Percentiles rank a stretch among this genome's conserved stretches.
phyloP scores from a whole-genome alignment of 257 asterid genomes.

The Nicotiana otophora region DNA sequence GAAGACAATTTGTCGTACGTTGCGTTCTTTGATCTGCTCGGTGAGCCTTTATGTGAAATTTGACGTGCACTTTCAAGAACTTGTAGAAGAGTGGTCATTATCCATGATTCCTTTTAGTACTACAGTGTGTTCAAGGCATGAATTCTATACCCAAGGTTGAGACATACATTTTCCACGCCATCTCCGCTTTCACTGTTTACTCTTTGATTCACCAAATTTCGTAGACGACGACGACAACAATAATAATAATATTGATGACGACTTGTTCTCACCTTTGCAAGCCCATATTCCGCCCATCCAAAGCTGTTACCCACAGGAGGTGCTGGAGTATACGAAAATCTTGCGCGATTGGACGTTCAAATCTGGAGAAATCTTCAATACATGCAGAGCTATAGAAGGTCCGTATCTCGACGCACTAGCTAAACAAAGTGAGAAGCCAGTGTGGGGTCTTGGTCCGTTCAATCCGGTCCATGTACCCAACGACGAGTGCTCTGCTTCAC shows the following conservation, averaged over 20 bases:
- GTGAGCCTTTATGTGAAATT: too few species aligned
- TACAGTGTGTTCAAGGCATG: neutral
- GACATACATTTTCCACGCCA: neutral
- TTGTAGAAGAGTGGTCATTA: too few species aligned
- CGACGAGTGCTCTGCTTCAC: too few species aligned
- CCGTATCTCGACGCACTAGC: neutral
- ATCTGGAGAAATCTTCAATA: neutral
- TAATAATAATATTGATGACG: too few species aligned
- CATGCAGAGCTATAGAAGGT: neutral
- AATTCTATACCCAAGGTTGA: neutral
- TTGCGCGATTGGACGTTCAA: neutral
- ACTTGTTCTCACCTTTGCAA: neutral
- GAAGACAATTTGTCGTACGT: too few species aligned
- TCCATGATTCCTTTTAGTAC: neutral
- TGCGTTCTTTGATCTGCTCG: too few species aligned
- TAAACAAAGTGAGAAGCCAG: neutral
- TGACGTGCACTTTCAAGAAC: too few species aligned
- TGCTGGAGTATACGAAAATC: neutral
- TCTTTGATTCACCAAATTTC: neutral
- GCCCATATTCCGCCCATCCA: neutral
- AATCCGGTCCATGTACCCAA: neutral
- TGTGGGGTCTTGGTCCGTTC: constrained; percentile 10
- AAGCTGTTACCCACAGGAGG: neutral
- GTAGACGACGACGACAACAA: too few species aligned
- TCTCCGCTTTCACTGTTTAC: neutral